phyloP scores from a whole-genome alignment of 2,329 filamentous ascomycete genomes.

The Pezicula carpinea region DNA sequence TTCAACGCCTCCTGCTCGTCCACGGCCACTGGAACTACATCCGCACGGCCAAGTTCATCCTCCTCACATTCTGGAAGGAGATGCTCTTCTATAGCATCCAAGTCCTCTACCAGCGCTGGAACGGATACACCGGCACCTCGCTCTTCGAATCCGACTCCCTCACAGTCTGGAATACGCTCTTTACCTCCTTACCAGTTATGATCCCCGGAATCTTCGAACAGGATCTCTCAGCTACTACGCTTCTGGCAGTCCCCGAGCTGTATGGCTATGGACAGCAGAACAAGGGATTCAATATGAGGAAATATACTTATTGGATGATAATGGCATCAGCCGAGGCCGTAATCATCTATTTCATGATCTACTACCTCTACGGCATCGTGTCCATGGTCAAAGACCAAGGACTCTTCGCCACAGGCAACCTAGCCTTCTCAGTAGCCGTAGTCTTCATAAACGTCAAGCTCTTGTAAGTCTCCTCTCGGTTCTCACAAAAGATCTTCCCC shows the following conservation, averaged over 20 bases:
- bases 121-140: constrained; percentile 83
- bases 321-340: constrained; percentile 70
- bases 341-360: constrained; percentile 69
- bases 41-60: constrained; percentile 78
- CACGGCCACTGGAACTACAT: constrained; percentile 89
- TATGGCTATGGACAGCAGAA: constrained; percentile 77
- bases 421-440: constrained; percentile 66
- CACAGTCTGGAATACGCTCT: constrained; percentile 87
- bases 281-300: constrained; percentile 69
- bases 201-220: constrained; percentile 88
- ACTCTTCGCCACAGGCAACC: constrained; percentile 67
- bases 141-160: constrained; percentile 81
- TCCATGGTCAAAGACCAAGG: constrained; percentile 58
- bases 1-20: constrained; percentile 74
- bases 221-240: constrained; percentile 73
- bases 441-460: constrained; percentile 71
- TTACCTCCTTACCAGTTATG: constrained; percentile 82
- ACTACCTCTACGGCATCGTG: constrained; percentile 55
- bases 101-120: constrained; percentile 74
- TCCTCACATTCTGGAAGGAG: constrained; percentile 86
- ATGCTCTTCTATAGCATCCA: constrained; percentile 78
- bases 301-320: constrained; percentile 75
- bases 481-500: not conserved
- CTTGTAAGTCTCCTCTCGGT: constrained; percentile 44
- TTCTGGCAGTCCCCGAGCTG: constrained; percentile 83